Conservation (phyloP, 2,329 filamentous ascomycete genomes). For the Proliferodiscus dingleyae region DNA sequence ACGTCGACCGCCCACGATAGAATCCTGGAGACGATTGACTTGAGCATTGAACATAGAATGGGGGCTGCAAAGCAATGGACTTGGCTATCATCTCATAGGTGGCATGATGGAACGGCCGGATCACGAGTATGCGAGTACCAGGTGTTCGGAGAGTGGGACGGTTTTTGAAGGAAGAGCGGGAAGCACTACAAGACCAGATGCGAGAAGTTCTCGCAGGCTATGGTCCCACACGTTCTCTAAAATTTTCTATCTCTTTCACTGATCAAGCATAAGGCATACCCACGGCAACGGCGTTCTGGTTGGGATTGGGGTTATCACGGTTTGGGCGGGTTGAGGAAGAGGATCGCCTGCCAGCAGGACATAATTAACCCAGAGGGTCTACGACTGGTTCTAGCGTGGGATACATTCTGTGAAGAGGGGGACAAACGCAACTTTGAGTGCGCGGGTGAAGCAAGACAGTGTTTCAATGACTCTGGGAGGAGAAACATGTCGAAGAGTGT, state of each 20-base stretch:
- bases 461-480: constrained; percentile 16
- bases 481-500: constrained; percentile 3
- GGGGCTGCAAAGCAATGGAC: constrained; percentile 14
- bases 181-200: constrained; percentile 9
- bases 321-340: constrained; percentile 7
- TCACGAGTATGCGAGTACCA: background rate
- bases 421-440: background rate
- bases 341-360: constrained; percentile 1
- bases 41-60: constrained; percentile 8
- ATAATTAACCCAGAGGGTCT: constrained; percentile 16
- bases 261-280: constrained; percentile 17
- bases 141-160: no score
- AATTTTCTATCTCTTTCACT: constrained; percentile 3
- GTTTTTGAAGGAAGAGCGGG: no score
- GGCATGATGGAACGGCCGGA: constrained; percentile 5
- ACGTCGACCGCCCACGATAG: constrained; percentile 15
- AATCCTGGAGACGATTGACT: constrained; percentile 15
- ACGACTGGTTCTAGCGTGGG: constrained; percentile 13
- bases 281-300: constrained; percentile 24
- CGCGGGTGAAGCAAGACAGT: constrained; percentile 3
- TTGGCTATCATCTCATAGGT: constrained; percentile 11
- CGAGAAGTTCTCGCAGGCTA: constrained; percentile 8
- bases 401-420: constrained; percentile 8
- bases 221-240: constrained; percentile 9
- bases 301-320: constrained; percentile 4